Evolutionary conservation across 2,329 filamentous ascomycete species (phyloP).

Genomic region (Penicillium sp.): DNA sequence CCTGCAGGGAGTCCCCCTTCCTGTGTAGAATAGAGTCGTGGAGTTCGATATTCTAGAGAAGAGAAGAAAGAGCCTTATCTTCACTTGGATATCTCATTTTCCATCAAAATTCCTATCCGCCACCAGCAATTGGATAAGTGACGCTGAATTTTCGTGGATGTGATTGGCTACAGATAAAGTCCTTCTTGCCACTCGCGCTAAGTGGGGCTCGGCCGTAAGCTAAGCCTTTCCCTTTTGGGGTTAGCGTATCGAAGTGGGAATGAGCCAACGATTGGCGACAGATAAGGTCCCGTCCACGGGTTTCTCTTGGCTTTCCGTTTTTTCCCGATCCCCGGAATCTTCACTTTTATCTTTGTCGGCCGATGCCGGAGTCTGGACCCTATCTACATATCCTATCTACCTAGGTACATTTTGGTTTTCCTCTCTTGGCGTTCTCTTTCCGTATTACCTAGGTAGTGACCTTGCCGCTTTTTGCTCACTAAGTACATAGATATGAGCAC

Average conservation of each 20-base stretch:
- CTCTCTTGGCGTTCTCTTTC: too few relatives aligned
- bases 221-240: not conserved
- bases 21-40: not conserved
- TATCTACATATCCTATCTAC: not conserved
- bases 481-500: too few relatives aligned
- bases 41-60: not conserved
- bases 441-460: too few relatives aligned
- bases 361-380: not conserved
- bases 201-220: not conserved
- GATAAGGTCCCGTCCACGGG: conserved; percentile 2
- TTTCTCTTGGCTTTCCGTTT: not conserved
- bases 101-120: conserved; percentile 8
- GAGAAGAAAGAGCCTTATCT: not conserved
- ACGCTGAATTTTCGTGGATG: not conserved
- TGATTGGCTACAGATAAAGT: conserved; percentile 16
- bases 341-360: not conserved
- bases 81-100: not conserved
- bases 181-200: conserved; percentile 1
- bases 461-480: too few relatives aligned
- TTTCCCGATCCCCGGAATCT: not conserved
- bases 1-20: not conserved
- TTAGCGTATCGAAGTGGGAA: not conserved
- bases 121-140: conserved; percentile 16
- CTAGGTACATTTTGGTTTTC: too few relatives aligned
- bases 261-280: conserved; percentile 8